These are phyloP conservation scores for Andalucia godoyi DNA, from an alignment of 78 protist species.

Conservation along the genomic window DNA sequence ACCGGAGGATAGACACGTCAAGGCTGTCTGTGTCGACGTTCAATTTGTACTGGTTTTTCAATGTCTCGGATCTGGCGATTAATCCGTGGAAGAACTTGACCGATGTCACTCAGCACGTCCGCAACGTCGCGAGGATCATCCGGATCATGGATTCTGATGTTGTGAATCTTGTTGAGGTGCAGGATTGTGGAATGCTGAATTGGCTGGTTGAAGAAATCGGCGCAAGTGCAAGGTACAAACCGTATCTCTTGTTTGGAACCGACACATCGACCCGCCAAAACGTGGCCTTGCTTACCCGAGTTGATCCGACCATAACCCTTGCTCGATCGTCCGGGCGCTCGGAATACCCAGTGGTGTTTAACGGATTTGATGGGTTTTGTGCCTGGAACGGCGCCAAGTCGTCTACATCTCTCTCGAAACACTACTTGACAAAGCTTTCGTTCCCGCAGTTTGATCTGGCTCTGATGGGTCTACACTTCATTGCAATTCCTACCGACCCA, in stretches of 20 bases:
- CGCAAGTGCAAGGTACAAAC: background rate
- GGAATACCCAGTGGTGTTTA: background rate
- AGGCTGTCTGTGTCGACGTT: background rate
- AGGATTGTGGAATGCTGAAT: background rate
- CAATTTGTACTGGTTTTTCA: conserved; percentile 6
- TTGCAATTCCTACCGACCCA: background rate
- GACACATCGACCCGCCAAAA: background rate
- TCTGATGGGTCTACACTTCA: background rate
- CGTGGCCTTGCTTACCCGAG: background rate
- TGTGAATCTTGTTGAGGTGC: background rate
- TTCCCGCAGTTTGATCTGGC: background rate
- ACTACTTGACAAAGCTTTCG: background rate
- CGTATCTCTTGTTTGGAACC: background rate
- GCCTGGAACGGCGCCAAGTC: background rate
- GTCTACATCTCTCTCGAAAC: background rate
- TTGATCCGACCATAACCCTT: background rate
- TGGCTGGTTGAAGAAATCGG: background rate
- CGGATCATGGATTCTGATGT: background rate
- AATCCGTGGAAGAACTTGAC: background rate
- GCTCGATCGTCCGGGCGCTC: background rate
- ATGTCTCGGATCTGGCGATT: background rate
- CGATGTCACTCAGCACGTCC: background rate
- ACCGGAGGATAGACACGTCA: background rate
- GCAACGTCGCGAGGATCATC: background rate
- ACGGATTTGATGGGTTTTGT: background rate